Evolutionary conservation across 805 yeast genomes (phyloP).

Genomic region (Candida corydali): DNA sequence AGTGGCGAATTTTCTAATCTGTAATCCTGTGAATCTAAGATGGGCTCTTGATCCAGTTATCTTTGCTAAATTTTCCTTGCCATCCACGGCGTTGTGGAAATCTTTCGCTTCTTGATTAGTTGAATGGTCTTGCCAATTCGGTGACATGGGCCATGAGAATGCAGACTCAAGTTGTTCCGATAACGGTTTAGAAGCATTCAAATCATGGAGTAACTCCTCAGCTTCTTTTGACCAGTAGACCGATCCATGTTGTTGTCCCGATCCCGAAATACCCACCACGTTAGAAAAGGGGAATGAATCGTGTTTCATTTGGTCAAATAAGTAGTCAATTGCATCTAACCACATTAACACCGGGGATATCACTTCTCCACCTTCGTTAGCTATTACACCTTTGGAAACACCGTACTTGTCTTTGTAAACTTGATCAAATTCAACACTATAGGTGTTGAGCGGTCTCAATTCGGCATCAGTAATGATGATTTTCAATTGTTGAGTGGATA

Average conservation of each 20-base stretch:
- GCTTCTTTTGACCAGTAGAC: conserved; percentile 69
- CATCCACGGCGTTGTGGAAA: conserved; percentile 53
- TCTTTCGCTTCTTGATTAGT: conserved; percentile 63
- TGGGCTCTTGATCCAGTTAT: conserved; percentile 86
- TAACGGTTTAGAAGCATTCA: conserved; percentile 34
- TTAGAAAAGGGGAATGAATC: conserved; percentile 52
- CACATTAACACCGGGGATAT: conserved; percentile 86
- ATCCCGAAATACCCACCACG: conserved; percentile 73
- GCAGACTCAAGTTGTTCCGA: conserved; percentile 47
- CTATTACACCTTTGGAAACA: conserved; percentile 70
- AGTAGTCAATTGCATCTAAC: conserved; percentile 74
- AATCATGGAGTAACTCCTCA: conserved; percentile 29
- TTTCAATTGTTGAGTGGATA: conserved; percentile 87
- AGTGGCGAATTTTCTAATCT: conserved; percentile 68
- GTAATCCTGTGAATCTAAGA: conserved; percentile 89
- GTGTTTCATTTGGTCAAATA: conserved; percentile 48
- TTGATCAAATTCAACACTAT: conserved; percentile 67
- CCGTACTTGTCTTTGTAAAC: conserved; percentile 55
- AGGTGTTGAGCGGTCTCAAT: conserved; percentile 52
- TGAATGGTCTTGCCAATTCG: conserved; percentile 95
- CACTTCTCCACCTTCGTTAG: conserved; percentile 54
- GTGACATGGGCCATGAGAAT: conserved; percentile 63
- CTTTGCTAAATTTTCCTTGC: conserved; percentile 58
- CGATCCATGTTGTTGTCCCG: conserved; percentile 92
- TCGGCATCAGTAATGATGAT: conserved; percentile 57